Base-by-base conservation (phyloP, 2,329 filamentous ascomycete species). In the Fusarium mundagurra region DNA sequence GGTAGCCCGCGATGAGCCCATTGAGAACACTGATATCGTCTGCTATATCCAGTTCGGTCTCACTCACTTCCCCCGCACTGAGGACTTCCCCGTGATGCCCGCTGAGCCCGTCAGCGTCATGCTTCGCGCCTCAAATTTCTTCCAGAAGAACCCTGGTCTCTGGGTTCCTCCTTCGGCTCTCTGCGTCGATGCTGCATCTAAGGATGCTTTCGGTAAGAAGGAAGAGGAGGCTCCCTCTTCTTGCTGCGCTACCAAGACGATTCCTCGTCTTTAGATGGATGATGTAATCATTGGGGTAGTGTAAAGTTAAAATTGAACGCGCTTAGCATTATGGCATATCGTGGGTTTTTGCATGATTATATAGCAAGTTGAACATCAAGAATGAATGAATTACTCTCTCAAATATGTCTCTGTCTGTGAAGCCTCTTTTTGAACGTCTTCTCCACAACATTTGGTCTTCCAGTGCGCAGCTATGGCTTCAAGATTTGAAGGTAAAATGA, bases 1-100 rank as follows among this genome's bases (percentile, higher is more conserved):
- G 94, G 92, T 96, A n/a, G 90, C 94, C 71, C 91, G 93, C 13
- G 85, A 85, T 43, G 91, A 89, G 71, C 88, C 86, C 39, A 91
- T 98, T 76, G 93, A 93, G 61, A 93, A 98, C 85, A 93, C 91
- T 0, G 94, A 98, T 81, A 85, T 98, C 34, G 95, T 98, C 3
- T 89, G 98, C 34, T 98, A 95, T 94, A 95, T 98, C 84, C 97
- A 95, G 0, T 98, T 98, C 78, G 95, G 95, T 43, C 87, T 98
- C 44, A 96, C 93, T 1, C 95, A 98, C 82, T 96, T 98, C 86
- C 95, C 95, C 0, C 86, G 93, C 0, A 95, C 95, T 0, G 95
- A 98, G 81, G 95, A 98, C 82, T 98, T 94, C 85, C 95, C 95
- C 43, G 87, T 98, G 77, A 98, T 98, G 95, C 94, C 94, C 0